These are phyloP conservation scores for Collybia sordida DNA, from an alignment of 768 basidiomycete species.

Conservation along the genomic window DNA sequence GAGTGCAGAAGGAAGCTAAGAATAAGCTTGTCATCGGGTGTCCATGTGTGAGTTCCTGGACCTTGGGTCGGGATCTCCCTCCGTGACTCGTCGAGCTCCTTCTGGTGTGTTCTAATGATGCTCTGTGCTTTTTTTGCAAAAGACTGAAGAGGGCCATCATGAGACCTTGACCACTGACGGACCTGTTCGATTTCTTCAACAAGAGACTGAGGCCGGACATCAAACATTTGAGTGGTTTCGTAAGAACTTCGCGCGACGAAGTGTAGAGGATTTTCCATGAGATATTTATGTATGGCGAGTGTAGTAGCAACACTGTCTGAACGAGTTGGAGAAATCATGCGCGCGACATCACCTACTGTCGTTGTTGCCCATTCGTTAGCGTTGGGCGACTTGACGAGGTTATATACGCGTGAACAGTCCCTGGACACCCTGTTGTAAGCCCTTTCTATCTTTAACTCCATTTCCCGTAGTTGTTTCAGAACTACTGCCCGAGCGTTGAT, in stretches of 20 bases:
- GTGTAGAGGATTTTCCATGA: slow-evolving; percentile 52
- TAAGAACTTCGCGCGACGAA: slow-evolving; percentile 57
- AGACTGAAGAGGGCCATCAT: slow-evolving; percentile 35
- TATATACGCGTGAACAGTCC: slow-evolving; percentile 39
- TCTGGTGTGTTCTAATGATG: slow-evolving; percentile 35
- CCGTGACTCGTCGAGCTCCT: slow-evolving; percentile 26
- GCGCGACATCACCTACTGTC: slow-evolving; percentile 53
- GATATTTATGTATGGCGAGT: slow-evolving; percentile 60
- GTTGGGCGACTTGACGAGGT: slow-evolving; percentile 40
- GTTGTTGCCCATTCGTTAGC: slow-evolving; percentile 54
- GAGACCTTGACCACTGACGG: slow-evolving; percentile 42
- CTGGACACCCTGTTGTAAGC: slow-evolving; percentile 28
- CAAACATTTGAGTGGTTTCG: slow-evolving; percentile 48
- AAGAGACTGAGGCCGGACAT: slow-evolving; percentile 62
- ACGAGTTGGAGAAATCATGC: slow-evolving; percentile 32
- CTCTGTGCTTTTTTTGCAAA: slow-evolving; percentile 53
- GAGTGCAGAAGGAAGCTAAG: slow-evolving; percentile 59
- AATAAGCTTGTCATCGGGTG: slow-evolving; percentile 52
- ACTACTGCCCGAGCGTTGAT: slow-evolving; percentile 64
- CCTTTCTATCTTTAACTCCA: slow-evolving; percentile 49
- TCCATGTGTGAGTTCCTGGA: slow-evolving; percentile 40
- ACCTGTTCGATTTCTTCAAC: slow-evolving; percentile 52
- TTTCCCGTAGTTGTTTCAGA: slow-evolving; percentile 54
- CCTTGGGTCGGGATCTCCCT: slow-evolving; percentile 27
- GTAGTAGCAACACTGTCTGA: slow-evolving; percentile 29